Conservation (phyloP, 371 early-diverging fungal genomes). For the Apophysomyces sp. region DNA sequence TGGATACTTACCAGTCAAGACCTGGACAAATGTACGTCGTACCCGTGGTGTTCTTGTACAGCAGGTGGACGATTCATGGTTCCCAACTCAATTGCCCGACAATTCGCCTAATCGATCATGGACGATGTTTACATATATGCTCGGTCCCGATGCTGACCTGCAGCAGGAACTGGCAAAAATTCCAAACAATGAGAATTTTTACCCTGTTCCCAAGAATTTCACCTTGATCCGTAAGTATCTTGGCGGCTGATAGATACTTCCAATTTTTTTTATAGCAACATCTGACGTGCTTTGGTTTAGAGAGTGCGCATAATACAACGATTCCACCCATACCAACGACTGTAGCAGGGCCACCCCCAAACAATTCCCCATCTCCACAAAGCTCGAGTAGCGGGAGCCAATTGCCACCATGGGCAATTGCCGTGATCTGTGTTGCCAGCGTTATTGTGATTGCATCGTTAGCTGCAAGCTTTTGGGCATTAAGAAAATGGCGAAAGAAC, state of each 20-base stretch:
- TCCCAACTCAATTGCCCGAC: conserved; percentile 12
- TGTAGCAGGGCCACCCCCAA: neutral
- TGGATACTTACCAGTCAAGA: neutral
- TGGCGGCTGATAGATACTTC: neutral
- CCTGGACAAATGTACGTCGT: neutral
- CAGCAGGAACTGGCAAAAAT: neutral
- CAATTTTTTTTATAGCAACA: neutral
- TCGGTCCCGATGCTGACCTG: conserved; percentile 5
- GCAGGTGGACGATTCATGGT: conserved; percentile 22
- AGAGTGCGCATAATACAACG: conserved; percentile 4
- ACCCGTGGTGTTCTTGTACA: conserved; percentile 4
- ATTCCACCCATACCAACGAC: neutral
- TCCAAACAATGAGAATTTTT: neutral
- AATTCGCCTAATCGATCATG: conserved; percentile 13
- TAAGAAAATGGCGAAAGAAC: neutral
- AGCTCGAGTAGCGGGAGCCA: neutral
- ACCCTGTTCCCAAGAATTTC: neutral
- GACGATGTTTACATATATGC: conserved; percentile 13
- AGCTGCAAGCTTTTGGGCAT: conserved; percentile 12
- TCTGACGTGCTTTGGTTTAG: neutral
- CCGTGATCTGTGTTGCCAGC: conserved; percentile 13
- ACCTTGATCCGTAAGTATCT: conserved; percentile 8
- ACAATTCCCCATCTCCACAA: neutral
- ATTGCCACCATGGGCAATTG: conserved; percentile 18
- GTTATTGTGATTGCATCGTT: conserved; percentile 11